Base-by-base conservation (phyloP, 1,284 basidiomycete genomes). In the Sanghuangporus sanghuang region DNA sequence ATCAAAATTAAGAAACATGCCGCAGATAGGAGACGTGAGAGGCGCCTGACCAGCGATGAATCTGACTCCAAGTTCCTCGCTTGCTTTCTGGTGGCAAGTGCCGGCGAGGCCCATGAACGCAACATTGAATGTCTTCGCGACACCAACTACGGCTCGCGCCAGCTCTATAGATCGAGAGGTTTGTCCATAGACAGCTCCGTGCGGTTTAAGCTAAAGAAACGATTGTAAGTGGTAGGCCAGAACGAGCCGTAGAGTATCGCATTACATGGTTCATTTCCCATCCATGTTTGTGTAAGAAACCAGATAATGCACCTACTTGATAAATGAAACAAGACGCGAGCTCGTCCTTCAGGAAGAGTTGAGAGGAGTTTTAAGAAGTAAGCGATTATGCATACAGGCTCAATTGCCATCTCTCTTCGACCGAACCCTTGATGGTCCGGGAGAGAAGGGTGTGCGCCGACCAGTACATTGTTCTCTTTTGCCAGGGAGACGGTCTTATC, bases 351-450 rank as follows among this genome's bases (percentile, higher is more conserved):
- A 18, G 27, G 3, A 6, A 23, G 56, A 48, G 40, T 21, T 18
- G 44, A 59, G 49, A 23, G n/a, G 44, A 36, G n/a, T 21, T n/a
- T 8, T 21, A 18, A 44, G 53, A 7, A n/a, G 21, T 18, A 27
- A 11, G 6, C 12, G 8, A 52, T 44, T 11, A 7, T 1, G 59
- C 73, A 60, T 57, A 85, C 85, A 0, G 84, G 81, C 61, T 82
- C 78, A 58, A 87, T 80, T 0, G 75, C 75, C 83, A 87, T 86
- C 68, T 86, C 85, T 14, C 85, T 77, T 8, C 85, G 73, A 0
- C 86, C 85, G 67, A 87, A 87, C 0, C 85, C 85, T 70, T 88
- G 86, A 9, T 76, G 71, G 68, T 87, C 85, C 0, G 85, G 85
- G 3, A 87, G 75, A 9, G 84, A 84, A 0, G 85, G 85, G 67